Evolutionary conservation across 106 monocot genomes (phyloP).

Genomic region (Cymbidium sinense): DNA sequence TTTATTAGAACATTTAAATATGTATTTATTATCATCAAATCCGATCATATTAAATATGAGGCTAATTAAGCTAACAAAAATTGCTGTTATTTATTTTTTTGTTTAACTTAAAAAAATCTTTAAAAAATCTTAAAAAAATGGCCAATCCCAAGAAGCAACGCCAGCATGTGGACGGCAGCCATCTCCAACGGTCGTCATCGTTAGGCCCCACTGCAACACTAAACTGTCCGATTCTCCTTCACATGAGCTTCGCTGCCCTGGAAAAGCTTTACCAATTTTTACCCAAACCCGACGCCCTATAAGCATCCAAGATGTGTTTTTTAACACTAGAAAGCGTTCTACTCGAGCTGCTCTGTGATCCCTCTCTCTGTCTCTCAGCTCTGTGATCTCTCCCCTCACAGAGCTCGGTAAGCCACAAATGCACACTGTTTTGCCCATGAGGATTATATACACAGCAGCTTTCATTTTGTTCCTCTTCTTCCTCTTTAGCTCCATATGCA

Average conservation of each 20-base stretch:
- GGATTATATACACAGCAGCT: not conserved
- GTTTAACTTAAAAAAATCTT: no score
- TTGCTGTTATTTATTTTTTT: no score
- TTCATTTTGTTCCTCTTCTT: not conserved
- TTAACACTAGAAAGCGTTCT: not conserved
- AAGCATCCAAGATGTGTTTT: not conserved
- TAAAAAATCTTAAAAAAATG: no score
- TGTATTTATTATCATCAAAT: no score
- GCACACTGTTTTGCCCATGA: not conserved
- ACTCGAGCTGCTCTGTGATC: not conserved
- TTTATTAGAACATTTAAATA: no score
- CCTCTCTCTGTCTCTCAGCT: not conserved
- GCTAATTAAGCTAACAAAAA: no score
- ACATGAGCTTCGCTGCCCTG: not conserved
- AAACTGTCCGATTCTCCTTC: not conserved
- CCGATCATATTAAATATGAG: no score
- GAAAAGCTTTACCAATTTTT: conserved; percentile 2
- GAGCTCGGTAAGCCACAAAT: not conserved
- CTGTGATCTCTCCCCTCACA: not conserved
- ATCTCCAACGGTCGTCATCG: conserved; percentile 4
- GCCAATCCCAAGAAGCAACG: not conserved
- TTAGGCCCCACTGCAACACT: not conserved
- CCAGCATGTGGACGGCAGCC: not conserved
- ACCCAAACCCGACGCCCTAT: not conserved
- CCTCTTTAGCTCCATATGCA: not conserved